Base-by-base conservation (phyloP, 441 rosid species). In the Gossypium davidsonii region DNA sequence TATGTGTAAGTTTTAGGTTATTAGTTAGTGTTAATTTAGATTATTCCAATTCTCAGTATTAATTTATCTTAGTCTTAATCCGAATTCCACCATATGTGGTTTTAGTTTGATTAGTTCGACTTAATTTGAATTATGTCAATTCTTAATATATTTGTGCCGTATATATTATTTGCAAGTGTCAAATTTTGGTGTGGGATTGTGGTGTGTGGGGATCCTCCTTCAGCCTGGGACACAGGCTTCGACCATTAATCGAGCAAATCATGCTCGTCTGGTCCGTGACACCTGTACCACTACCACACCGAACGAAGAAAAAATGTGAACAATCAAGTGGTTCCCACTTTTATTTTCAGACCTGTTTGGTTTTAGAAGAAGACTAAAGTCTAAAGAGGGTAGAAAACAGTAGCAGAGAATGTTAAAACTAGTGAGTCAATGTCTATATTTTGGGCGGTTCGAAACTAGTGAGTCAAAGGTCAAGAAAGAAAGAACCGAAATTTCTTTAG, bases 261-360 rank as follows among this genome's bases (percentile, higher is more conserved):
- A 23, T 10, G 61, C 31, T 57, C 4, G 31, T 2, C 14, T 57
- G 15, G 0, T 21, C 15, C 31, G 26, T 51, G 8, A 51, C 20
- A n/a, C 20, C 55, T n/a, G 20, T 56, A 2, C 11, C 31, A 55
- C 37, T 70, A 12, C 34, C 34, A 18, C 52, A 56, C 11, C 73
- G n/a, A 59, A 15, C 2, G 26, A 34, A 48, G 52, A 55, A 52
- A 56, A 42, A 17, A 5, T 3, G 44, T 60, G 74, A 23, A 21
- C 10, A 17, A 20, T 2, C 18, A 7, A 34, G 31, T 44, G 69
- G 77, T 2, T 56, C 74, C 74, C 66, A 70, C 78, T 28, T 63
- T 3, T 23, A 12, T 20, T 23, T 66, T 39, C 14, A 63, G 28
- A 11, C 0, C 51, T 66, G 39, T 65, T 21, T 2, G 6, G 12